Evolutionary conservation across 2,329 filamentous ascomycete genomes (phyloP).

Genomic region (Arachnomyces sp.): DNA sequence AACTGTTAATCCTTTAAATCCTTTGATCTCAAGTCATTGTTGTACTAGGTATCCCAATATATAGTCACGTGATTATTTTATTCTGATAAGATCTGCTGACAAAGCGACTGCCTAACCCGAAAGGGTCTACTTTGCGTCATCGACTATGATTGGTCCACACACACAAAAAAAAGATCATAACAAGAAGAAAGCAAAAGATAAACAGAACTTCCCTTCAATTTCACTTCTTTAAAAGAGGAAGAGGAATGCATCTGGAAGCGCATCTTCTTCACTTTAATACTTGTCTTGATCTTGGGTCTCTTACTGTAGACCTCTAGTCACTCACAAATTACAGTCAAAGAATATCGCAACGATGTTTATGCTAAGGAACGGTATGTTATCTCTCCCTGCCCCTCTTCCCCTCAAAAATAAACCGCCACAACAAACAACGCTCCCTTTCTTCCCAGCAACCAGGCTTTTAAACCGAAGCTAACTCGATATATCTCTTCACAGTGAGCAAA

Average conservation of each 20-base stretch:
- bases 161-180: conserved; percentile 3
- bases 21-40: too few species aligned
- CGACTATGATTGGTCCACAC: too few species aligned
- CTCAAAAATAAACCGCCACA: conserved; percentile 17
- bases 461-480: neutral
- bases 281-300: too few species aligned
- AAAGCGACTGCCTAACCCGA: too few species aligned
- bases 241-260: too few species aligned
- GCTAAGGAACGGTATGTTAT: conserved; percentile 47
- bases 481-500: conserved; percentile 62
- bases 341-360: conserved; percentile 44
- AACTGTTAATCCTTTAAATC: too few species aligned
- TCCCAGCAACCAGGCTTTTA: neutral
- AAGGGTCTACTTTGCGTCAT: too few species aligned
- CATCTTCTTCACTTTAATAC: too few species aligned
- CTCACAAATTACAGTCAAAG: neutral
- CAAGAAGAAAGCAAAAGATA: conserved; percentile 1
- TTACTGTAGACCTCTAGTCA: neutral
- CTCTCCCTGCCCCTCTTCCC: conserved; percentile 18
- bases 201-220: conserved; percentile 1
- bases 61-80: too few species aligned
- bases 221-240: neutral
- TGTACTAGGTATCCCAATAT: conserved; percentile 2
- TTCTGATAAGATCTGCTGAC: too few species aligned
- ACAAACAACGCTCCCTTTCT: conserved; percentile 1